These are phyloP conservation scores for Grigorovia transvaalensis DNA, from an alignment of 805 yeast genomes.

Conservation along the genomic window DNA sequence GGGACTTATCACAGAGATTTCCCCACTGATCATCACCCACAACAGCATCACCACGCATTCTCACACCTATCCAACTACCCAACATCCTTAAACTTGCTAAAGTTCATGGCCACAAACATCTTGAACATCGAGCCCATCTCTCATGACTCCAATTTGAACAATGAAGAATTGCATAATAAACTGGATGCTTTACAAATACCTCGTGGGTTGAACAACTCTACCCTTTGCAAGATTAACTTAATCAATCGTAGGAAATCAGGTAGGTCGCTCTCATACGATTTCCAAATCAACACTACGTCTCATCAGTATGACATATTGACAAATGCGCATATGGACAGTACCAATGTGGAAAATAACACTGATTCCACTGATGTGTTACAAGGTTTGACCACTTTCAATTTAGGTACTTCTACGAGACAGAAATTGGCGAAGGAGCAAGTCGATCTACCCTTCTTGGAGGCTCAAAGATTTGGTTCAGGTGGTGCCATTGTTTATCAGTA, in stretches of 20 bases:
- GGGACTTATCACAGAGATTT: conserved; percentile 39
- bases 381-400: conserved; percentile 78
- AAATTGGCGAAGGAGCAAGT: conserved; percentile 72
- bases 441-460: conserved; percentile 82
- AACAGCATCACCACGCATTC: conserved; percentile 1
- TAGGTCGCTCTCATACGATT: conserved; percentile 50
- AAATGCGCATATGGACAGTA: conserved; percentile 17
- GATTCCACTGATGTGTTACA: conserved; percentile 50
- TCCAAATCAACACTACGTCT: conserved; percentile 37
- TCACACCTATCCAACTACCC: conserved; percentile 37
- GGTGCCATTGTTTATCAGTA: conserved; percentile 95
- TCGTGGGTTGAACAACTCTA: conserved; percentile 37
- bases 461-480: conserved; percentile 68
- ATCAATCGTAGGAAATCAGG: conserved; percentile 79
- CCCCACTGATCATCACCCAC: conserved; percentile 25
- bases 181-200: conserved; percentile 39
- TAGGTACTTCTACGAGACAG: conserved; percentile 67
- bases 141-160: conserved; percentile 34
- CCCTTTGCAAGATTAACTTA: conserved; percentile 38
- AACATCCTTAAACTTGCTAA: conserved; percentile 38
- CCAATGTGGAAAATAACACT: conserved; percentile 1
- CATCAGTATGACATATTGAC: conserved; percentile 33
- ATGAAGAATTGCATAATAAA: conserved; percentile 29
- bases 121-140: conserved; percentile 47
- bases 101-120: conserved; percentile 66